Evolutionary conservation across 2,329 filamentous ascomycete species (phyloP), one percentile per base, ranked within the genome.

Genomic region (Dothideomycetes sp.): DNA sequence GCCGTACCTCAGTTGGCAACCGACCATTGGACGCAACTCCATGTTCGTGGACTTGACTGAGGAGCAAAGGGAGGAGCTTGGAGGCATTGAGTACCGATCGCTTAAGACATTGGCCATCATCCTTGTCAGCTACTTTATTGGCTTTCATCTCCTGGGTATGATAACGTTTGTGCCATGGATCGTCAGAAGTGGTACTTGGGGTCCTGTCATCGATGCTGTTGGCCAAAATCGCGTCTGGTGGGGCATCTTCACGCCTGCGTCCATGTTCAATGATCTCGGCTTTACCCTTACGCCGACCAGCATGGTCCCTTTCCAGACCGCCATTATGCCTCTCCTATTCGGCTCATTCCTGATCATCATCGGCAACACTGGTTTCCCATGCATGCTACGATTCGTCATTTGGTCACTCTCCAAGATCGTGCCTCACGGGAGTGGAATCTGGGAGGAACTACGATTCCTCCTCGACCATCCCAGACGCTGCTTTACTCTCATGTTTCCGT

Each of bases 401-500:
- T 98, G 91, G 89, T 52, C 81, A 1, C 55, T 74, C 24, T 85
- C 84, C 10, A 76, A 80, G 40, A 48, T 83, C 35, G 73, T 79
- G 1, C 79, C 83, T 3, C 63, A 62, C 18, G 72, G 68, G 5
- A 84, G 78, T 18, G 79, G 81, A 1, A 58, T 93, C 1, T 94
- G 84, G 77, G 89, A 98, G 58, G 89, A 95, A 57, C 66, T 96
- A 9, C 75, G 77, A 29, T 98, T 98, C 52, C 66, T 98, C 15
- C 73, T 98, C 1, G 89, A 96, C 53, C 91, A 98, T 51, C 91
- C 91, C 1, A 81, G 91, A 55, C 83, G 91, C 40, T 98, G 91
- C 62, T 98, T 98, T 55, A 98, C 91, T 0, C 68, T 98, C 11
- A 68, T 98, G 0, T 98, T 98, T 50, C 91, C 91, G 0, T 80